A percentile compares a stretch with the other conserved stretches of the same genome.
Conservation (phyloP, 2,329 filamentous ascomycete genomes). For the Colletotrichum costaricense region DNA sequence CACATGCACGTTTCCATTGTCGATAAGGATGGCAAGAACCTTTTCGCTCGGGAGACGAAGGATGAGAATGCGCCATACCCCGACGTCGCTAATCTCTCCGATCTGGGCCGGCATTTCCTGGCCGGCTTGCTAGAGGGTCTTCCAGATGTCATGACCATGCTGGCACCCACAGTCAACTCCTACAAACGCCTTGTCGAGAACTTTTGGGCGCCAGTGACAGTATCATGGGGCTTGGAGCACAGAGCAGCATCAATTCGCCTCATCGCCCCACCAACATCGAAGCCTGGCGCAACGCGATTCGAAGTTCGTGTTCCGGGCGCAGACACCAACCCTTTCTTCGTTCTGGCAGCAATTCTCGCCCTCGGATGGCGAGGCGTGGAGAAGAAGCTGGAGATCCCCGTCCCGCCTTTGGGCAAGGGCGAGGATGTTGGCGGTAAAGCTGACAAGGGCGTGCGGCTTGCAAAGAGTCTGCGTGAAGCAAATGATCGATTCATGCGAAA, state of each 20-base stretch:
- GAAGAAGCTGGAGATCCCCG: slow-evolving; percentile 86
- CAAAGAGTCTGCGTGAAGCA: slow-evolving; percentile 88
- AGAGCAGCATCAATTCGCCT: slow-evolving; percentile 90
- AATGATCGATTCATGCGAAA: slow-evolving; percentile 80
- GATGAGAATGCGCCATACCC: slow-evolving; percentile 79
- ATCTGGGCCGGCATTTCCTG: slow-evolving; percentile 91
- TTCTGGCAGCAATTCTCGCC: slow-evolving; percentile 86
- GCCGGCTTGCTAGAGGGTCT: slow-evolving; percentile 90
- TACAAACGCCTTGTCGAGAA: slow-evolving; percentile 99
- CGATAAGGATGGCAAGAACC: slow-evolving; percentile 82
- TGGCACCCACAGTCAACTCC: slow-evolving; percentile 95
- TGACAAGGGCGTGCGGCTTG: slow-evolving; percentile 81
- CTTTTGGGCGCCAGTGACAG: slow-evolving; percentile 98
- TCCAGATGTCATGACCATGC: slow-evolving; percentile 93
- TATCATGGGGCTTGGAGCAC: slow-evolving; percentile 97
- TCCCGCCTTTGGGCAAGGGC: slow-evolving; percentile 86
- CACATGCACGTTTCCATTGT: slow-evolving; percentile 95
- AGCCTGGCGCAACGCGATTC: slow-evolving; percentile 87
- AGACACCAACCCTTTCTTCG: slow-evolving; percentile 89
- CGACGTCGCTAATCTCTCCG: slow-evolving; percentile 84
- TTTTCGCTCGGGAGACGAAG: slow-evolving; percentile 75
- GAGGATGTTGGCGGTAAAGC: slow-evolving; percentile 79
- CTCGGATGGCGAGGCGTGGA: slow-evolving; percentile 92
- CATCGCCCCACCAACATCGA: slow-evolving; percentile 88
- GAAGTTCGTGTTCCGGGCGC: slow-evolving; percentile 95